Conservation (phyloP, 768 basidiomycete genomes). For the Dacryopinax primogenitus region DNA sequence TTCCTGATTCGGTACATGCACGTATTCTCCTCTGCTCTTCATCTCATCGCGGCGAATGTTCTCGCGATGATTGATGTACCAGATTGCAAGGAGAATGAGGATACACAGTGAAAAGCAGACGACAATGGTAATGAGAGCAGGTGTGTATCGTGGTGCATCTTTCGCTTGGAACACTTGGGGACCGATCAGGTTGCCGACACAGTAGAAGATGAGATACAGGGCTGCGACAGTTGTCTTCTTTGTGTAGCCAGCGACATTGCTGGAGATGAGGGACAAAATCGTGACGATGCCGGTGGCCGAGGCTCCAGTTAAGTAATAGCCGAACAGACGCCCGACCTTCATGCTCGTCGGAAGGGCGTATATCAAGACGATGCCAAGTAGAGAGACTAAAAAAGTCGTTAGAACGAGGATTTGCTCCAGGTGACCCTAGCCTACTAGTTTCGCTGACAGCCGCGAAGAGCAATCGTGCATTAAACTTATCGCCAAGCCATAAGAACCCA, state of each 20-base stretch:
- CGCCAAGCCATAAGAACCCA: too few relatives aligned
- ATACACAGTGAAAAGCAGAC: neutral
- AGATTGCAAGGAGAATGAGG: neutral
- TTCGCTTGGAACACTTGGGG: conserved; percentile 38
- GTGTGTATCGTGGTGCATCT: conserved; percentile 35
- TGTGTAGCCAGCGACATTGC: conserved; percentile 37
- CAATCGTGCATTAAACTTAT: too few relatives aligned
- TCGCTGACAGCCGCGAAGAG: too few relatives aligned
- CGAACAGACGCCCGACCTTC: neutral
- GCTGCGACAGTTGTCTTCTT: conserved; percentile 35
- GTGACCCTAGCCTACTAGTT: too few relatives aligned
- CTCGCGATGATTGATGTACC: conserved; percentile 7
- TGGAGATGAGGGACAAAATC: conserved; percentile 36
- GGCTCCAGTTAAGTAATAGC: neutral
- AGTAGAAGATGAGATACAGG: conserved; percentile 41
- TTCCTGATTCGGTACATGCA: neutral
- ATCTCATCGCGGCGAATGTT: neutral
- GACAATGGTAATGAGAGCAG: neutral
- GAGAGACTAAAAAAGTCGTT: too few relatives aligned
- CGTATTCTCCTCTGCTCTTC: neutral
- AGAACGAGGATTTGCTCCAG: too few relatives aligned
- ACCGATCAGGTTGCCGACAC: conserved; percentile 39
- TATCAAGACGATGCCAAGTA: neutral
- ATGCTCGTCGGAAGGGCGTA: neutral
- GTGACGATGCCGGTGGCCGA: conserved; percentile 22